phyloP scores from a whole-genome alignment of 2,329 filamentous ascomycete genomes.

The Talaromyces sp. region DNA sequence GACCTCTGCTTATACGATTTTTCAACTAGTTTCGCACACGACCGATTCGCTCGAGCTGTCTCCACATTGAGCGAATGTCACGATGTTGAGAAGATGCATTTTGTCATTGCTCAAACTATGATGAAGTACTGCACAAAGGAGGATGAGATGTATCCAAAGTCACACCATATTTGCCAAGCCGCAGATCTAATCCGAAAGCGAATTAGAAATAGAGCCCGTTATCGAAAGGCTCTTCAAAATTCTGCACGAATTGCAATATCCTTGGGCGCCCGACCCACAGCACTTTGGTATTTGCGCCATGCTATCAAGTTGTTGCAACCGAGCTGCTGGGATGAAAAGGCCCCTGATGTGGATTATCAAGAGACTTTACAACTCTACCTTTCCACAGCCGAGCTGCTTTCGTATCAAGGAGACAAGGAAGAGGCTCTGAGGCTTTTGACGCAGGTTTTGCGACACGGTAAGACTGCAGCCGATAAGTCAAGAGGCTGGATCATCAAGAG shows the following conservation, averaged over 20 bases:
- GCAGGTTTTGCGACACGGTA: conserved; percentile 67
- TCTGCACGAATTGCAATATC: conserved; percentile 76
- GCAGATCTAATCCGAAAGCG: conserved; percentile 69
- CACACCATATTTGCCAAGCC: conserved; percentile 76
- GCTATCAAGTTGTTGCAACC: conserved; percentile 77
- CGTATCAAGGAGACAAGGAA: conserved; percentile 70
- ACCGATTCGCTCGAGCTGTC: conserved; percentile 77
- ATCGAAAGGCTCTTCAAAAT: conserved; percentile 71
- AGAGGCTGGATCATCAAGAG: conserved; percentile 81
- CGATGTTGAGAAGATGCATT: conserved; percentile 78
- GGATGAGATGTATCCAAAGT: conserved; percentile 66
- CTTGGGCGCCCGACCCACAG: conserved; percentile 76
- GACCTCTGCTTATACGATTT: not conserved
- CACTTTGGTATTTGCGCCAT: conserved; percentile 74
- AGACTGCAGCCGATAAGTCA: conserved; percentile 72
- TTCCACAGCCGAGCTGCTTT: conserved; percentile 75
- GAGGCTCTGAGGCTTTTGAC: conserved; percentile 67
- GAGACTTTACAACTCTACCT: conserved; percentile 80
- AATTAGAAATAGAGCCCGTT: conserved; percentile 60
- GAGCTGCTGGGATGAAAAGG: conserved; percentile 68
- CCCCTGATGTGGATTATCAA: conserved; percentile 73
- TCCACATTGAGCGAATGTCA: conserved; percentile 64
- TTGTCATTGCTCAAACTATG: conserved; percentile 77
- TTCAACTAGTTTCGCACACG: conserved; percentile 70
- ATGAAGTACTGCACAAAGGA: conserved; percentile 67